These are phyloP conservation scores for Sarcomyxa edulis DNA, from an alignment of 768 basidiomycete species.

Conservation along the genomic window DNA sequence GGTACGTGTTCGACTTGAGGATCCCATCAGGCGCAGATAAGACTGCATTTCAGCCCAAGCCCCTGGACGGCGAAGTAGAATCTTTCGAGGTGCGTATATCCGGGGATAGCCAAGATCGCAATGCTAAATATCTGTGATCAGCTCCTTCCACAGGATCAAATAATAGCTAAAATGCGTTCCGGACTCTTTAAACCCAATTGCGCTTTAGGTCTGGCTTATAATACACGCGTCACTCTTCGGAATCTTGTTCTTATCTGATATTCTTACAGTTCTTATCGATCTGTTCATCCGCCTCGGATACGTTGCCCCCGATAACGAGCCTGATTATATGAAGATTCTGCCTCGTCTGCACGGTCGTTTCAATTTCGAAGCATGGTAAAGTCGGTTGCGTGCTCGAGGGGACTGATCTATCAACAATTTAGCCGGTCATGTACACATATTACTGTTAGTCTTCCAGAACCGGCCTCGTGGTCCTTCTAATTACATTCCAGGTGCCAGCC, in stretches of 20 bases:
- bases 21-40: slow-evolving; percentile 52
- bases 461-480: no score
- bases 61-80: slow-evolving; percentile 92
- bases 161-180: slow-evolving; percentile 56
- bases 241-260: not conserved
- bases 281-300: slow-evolving; percentile 84
- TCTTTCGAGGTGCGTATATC: slow-evolving; percentile 72
- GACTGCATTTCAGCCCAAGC: slow-evolving; percentile 55
- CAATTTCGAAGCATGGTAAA: slow-evolving; percentile 54
- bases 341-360: slow-evolving; percentile 72
- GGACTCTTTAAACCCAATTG: slow-evolving; percentile 93
- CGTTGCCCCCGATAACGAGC: slow-evolving; percentile 85
- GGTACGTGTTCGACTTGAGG: slow-evolving; percentile 80
- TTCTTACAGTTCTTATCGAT: slow-evolving; percentile 74
- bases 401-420: no score
- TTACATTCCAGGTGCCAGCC: no score
- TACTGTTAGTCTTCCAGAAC: no score
- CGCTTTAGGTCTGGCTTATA: slow-evolving; percentile 56
- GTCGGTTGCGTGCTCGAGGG: no score
- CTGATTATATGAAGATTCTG: slow-evolving; percentile 71
- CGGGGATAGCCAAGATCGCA: not conserved
- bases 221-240: not conserved
- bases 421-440: no score
- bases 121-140: slow-evolving; percentile 19
- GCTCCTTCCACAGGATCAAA: slow-evolving; percentile 61